Base-by-base conservation (phyloP, 139 green algal genomes). In the Desmodesmus armatus region DNA sequence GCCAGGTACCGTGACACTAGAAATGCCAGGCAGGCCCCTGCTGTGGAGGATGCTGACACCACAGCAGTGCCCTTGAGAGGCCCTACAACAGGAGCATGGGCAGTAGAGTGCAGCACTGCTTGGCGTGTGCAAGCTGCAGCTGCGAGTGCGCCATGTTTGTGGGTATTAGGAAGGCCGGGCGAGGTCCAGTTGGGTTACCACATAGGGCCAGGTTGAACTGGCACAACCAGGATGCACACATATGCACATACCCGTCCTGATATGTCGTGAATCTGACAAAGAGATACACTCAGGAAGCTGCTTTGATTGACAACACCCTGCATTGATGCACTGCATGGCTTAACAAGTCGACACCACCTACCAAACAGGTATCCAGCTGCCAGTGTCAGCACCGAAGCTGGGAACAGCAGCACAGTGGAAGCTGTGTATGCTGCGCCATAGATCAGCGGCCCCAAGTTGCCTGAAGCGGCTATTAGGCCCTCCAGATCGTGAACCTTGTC, bases 351-450 rank as follows among this genome's bases (percentile, higher is more conserved):
- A n/a, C n/a, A 11, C 35, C 6, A n/a, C 83, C 6, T 21, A 92
- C 90, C 90, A 75, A 94, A 97, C 17, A 98, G 80, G 29, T 92
- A 93, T 15, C 95, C 95, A 17, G 95, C 94, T 6, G 77, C 94
- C 0, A 98, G 80, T 0, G 93, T 98, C 0, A 98, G 87, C 3
- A 96, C 51, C 0, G 89, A 92, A 21, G 91, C 94, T 9, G 95
- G 95, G 31, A 97, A 80, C 3, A 98, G 88, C 37, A 96, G 80
- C 41, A 96, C 90, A 1, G 93, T 94, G 25, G 92, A 89, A 0
- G 79, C 63, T 0, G 74, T 90, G 70, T 97, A 98, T 2, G 89
- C 78, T 6, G 3, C 78, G 3, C 91, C 82, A 70, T 94, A 97
- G 15, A 96, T 73, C 0, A 91, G 41, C 0, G 92, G 88, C 0